Conservation (phyloP, 2,329 filamentous ascomycete genomes). For the Penicillium nordicum region DNA sequence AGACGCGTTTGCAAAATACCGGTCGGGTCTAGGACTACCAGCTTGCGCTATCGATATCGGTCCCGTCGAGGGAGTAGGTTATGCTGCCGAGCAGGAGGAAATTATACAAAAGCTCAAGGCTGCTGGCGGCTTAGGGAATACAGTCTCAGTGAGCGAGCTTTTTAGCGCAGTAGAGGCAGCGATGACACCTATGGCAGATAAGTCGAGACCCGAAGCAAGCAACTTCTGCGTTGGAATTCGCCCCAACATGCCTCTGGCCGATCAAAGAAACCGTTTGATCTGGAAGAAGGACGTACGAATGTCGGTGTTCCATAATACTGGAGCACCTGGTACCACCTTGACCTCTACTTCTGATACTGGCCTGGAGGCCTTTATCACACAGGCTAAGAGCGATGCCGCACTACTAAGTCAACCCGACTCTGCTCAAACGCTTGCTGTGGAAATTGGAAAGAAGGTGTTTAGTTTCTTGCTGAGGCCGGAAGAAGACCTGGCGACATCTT, state of each 20-base stretch:
- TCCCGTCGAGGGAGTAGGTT: conserved; percentile 6
- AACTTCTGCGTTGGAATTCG: neutral
- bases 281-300: conserved; percentile 4
- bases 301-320: neutral
- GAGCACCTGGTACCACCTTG: neutral
- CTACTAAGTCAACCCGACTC: neutral
- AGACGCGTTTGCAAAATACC: conserved; percentile 21
- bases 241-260: neutral
- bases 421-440: conserved; percentile 11
- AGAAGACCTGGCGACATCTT: conserved; percentile 20
- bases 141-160: neutral
- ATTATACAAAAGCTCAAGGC: neutral
- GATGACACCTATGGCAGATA: neutral
- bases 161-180: neutral
- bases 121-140: neutral
- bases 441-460: conserved; percentile 22
- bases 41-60: neutral
- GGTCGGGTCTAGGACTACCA: neutral
- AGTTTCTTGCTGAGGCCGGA: conserved; percentile 17
- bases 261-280: neutral
- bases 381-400: neutral
- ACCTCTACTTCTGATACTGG: neutral
- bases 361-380: conserved; percentile 4
- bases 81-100: neutral
- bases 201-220: neutral